Conservation (phyloP, 2,329 filamentous ascomycete genomes). For the Ophiocordyceps unilateralis region DNA sequence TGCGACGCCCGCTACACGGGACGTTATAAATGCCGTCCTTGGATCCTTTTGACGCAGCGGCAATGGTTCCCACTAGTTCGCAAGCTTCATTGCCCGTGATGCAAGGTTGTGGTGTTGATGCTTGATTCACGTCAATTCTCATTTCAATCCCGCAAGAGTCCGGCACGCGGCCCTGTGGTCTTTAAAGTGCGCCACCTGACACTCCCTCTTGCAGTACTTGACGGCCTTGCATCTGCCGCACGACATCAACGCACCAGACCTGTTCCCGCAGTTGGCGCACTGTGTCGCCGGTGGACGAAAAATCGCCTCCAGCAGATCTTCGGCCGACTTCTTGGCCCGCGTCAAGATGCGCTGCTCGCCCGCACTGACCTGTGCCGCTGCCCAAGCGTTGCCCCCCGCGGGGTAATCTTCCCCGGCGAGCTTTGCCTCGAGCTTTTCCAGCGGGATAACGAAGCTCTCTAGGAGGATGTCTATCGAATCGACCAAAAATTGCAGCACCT, state of each 20-base stretch:
- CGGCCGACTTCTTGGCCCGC: conserved; percentile 13
- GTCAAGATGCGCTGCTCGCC: conserved; percentile 16
- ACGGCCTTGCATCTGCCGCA: conserved; percentile 15
- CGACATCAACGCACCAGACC: conserved; percentile 11
- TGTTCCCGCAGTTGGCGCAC: conserved; percentile 13
- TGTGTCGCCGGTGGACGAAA: conserved; percentile 2
- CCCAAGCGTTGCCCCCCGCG: conserved; percentile 16
- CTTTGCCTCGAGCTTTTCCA: conserved; percentile 14
- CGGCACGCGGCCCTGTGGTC: conserved; percentile 12
- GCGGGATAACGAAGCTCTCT: conserved; percentile 11
- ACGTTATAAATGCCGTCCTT: too few relatives aligned
- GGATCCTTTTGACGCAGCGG: too few relatives aligned
- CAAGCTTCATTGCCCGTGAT: too few relatives aligned
- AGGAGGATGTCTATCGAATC: conserved; percentile 14
- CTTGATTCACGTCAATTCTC: too few relatives aligned
- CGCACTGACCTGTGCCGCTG: conserved; percentile 13
- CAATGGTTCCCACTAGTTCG: too few relatives aligned
- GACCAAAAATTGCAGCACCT: conserved; percentile 14
- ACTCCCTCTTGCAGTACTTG: conserved; percentile 13
- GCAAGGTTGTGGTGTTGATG: too few relatives aligned
- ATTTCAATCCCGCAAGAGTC: neutral
- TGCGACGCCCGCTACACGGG: too few relatives aligned
- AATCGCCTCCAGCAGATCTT: conserved; percentile 9
- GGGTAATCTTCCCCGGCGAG: conserved; percentile 13
- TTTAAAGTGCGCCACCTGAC: conserved; percentile 15